A percentile compares a stretch with the other conserved stretches of the same genome.
Evolutionary conservation across 2,329 filamentous ascomycete genomes (phyloP).

Genomic region (Gremmenia infestans): DNA sequence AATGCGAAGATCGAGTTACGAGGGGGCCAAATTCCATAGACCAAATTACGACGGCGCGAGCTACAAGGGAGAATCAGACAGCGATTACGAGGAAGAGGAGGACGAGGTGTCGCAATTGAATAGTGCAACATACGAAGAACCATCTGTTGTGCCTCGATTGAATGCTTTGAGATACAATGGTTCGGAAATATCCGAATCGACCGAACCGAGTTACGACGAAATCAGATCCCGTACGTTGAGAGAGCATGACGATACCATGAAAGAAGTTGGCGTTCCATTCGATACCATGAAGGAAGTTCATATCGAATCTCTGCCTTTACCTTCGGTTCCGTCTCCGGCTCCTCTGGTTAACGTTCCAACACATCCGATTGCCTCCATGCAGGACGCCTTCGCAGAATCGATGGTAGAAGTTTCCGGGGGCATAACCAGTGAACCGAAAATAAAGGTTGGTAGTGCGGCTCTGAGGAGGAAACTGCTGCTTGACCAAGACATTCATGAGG

Average conservation of each 20-base stretch:
- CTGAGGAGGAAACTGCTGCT: conserved; percentile 62
- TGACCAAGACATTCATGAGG: conserved; percentile 62
- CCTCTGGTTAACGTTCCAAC: conserved; percentile 34
- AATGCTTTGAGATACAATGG: neutral
- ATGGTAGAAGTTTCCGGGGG: conserved; percentile 64
- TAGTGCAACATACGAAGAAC: neutral
- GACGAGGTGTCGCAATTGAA: neutral
- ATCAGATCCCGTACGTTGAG: conserved; percentile 9
- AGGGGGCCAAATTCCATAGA: neutral
- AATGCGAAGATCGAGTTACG: neutral
- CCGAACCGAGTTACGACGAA: neutral
- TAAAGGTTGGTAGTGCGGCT: conserved; percentile 51
- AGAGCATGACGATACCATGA: conserved; percentile 20
- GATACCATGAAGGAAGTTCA: neutral
- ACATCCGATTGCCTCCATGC: conserved; percentile 73
- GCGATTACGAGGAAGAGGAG: neutral
- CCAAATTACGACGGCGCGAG: neutral
- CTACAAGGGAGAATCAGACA: neutral
- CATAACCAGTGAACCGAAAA: conserved; percentile 41
- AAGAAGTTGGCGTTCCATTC: conserved; percentile 8
- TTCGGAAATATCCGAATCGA: neutral
- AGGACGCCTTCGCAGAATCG: conserved; percentile 78
- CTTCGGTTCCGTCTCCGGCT: no score
- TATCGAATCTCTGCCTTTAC: no score
- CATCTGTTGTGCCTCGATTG: neutral